Percentiles rank a stretch among this genome's conserved stretches.
Conservation (phyloP, 2,329 filamentous ascomycete genomes). For the Colletotrichum sp. region DNA sequence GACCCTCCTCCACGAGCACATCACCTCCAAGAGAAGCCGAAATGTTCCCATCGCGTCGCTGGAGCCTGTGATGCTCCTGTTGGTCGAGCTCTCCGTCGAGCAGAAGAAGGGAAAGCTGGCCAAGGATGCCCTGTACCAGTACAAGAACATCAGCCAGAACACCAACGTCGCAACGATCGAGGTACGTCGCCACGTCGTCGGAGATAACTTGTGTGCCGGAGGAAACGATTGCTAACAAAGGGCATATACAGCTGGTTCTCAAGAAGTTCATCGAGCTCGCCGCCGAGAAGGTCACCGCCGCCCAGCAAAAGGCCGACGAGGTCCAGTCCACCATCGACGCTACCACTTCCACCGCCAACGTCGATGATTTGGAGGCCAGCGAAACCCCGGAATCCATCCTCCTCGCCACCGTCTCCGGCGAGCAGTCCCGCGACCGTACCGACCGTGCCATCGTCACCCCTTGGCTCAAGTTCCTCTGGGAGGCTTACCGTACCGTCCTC, state of each 20-base stretch:
- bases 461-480: conserved; percentile 99
- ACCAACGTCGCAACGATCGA: conserved; percentile 98
- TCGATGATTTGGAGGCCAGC: conserved; percentile 95
- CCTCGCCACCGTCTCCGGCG: conserved; percentile 94
- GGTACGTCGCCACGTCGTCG: conserved; percentile 49
- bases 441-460: conserved; percentile 98
- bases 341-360: conserved; percentile 70
- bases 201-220: neutral
- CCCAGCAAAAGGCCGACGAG: conserved; percentile 94
- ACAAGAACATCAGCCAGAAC: conserved; percentile 99
- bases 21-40: conserved; percentile 96
- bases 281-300: conserved; percentile 93
- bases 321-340: conserved; percentile 88
- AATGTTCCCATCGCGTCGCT: conserved; percentile 96
- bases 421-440: conserved; percentile 96
- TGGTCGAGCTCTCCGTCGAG: conserved; percentile 96
- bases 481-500: conserved; percentile 97
- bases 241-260: conserved; percentile 72
- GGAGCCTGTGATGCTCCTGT: conserved; percentile 97
- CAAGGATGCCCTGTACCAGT: conserved; percentile 98
- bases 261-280: conserved; percentile 98
- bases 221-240: conserved; percentile 6
- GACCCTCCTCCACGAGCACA: conserved; percentile 96
- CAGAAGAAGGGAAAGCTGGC: conserved; percentile 97
- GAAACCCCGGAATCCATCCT: conserved; percentile 99